Evolutionary conservation across 441 rosid species (phyloP).

Genomic region (Oxalis stricta): DNA sequence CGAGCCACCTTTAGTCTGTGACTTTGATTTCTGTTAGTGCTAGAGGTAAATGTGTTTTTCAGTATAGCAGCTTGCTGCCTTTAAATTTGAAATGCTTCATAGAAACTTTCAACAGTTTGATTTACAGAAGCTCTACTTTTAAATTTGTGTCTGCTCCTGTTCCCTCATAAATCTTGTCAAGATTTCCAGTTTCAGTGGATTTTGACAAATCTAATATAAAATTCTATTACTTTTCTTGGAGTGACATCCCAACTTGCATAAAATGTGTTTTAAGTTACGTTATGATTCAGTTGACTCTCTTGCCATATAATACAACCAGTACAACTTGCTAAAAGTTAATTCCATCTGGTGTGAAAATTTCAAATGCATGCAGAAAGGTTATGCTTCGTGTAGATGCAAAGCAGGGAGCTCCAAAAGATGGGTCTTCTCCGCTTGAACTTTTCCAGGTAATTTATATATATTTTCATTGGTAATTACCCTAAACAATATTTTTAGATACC

Average conservation of each 20-base stretch:
- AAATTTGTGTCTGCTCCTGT: too few species aligned
- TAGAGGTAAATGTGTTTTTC: neutral
- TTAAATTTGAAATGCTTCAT: too few species aligned
- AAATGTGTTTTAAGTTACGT: neutral
- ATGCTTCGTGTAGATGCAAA: slow-evolving; percentile 94
- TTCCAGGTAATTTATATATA: slow-evolving; percentile 46
- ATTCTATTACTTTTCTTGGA: neutral
- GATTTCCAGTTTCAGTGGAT: too few species aligned
- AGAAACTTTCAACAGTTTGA: too few species aligned
- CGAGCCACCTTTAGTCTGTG: neutral
- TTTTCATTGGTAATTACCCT: too few species aligned
- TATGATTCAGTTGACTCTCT: neutral
- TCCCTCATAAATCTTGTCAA: too few species aligned
- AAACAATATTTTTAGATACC: too few species aligned
- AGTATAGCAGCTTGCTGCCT: neutral
- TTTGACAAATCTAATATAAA: too few species aligned
- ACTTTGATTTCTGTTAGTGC: neutral
- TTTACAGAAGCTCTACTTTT: too few species aligned
- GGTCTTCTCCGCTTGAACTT: slow-evolving; percentile 77
- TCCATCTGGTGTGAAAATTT: slow-evolving; percentile 1
- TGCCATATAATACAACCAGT: neutral
- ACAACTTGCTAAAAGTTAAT: too few species aligned
- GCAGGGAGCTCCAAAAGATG: slow-evolving; percentile 86
- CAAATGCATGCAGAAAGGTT: slow-evolving; percentile 54
- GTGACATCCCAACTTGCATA: neutral